Base-by-base conservation (phyloP, 1,284 basidiomycete species). In the Heliocybe sulcata region DNA sequence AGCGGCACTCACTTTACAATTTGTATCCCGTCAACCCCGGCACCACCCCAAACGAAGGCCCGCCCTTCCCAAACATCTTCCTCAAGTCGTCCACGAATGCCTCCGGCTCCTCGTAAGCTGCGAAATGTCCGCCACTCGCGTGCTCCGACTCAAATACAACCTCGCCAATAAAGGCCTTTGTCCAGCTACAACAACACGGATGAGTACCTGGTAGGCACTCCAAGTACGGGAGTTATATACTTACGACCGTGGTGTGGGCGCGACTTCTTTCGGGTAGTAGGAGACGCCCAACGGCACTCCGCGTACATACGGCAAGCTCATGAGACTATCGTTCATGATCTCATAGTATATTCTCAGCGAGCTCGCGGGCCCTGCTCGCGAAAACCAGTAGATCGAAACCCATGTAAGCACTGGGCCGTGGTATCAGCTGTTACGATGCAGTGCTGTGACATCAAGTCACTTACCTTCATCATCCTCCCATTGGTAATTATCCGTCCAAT, bases 381-480 rank as follows among this genome's bases (percentile, higher is more conserved):
- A 80, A 63, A 81, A 80, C 69, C 72, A 77, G 57, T 78, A 80
- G 19, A 81, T 68, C 0, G 79, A 81, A 12, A 81, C 62, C 80
- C 78, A 81, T 1, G 74, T 77, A 23, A 81, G 58, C 1, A 80
- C 79, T 81, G 42, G 14, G 26, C 35, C 26, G 2, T 29, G 26
- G 29, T 23, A 19, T n/a, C 48, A 23, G 23, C n/a, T n/a, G n/a
- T n/a, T 53, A 23, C 45, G 25, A 8, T 23, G 23, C 45, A 47
- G 45, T 19, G 23, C 9, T 11, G 9, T 47, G 10, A 35, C 16
- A 16, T 9, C 9, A 16, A 35, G 9, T 9, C 55, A 55, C 58
- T 22, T 11, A 56, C 58, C 55, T 52, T 59, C 58, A 45, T 59
- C 58, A 35, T 58, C 47, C 9, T 54, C 54, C 58, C 58, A 59